Evolutionary conservation across 1,139 yeast genomes (phyloP).

Genomic region (Kodamaea fungicola): DNA sequence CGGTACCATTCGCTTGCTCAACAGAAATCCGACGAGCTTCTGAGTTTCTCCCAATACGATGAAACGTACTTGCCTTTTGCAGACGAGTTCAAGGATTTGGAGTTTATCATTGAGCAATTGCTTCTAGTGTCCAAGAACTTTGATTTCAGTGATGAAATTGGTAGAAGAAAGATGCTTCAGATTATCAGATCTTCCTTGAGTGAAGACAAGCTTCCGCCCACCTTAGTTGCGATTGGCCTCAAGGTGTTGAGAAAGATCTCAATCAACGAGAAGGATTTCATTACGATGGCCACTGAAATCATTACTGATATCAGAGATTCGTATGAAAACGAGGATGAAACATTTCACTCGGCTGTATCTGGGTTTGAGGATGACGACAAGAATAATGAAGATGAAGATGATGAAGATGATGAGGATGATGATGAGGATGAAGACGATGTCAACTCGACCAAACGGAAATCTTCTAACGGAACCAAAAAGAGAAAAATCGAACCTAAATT

Average conservation of each 20-base stretch:
- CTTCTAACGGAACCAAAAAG: conserved; percentile 16
- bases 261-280: conserved; percentile 78
- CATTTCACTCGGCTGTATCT: conserved; percentile 58
- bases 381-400: conserved; percentile 28
- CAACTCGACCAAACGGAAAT: conserved; percentile 11
- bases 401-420: conserved; percentile 19
- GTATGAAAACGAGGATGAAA: conserved; percentile 41
- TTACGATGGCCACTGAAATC: conserved; percentile 80
- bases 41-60: conserved; percentile 14
- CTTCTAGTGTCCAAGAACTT: conserved; percentile 63
- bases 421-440: conserved; percentile 12
- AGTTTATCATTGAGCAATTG: conserved; percentile 75
- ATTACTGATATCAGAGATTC: conserved; percentile 82
- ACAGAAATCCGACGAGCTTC: conserved; percentile 14
- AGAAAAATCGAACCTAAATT: conserved; percentile 36
- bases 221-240: conserved; percentile 54
- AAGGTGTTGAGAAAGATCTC: conserved; percentile 69
- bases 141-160: conserved; percentile 90
- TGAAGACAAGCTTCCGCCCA: conserved; percentile 51
- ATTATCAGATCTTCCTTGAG: conserved; percentile 62
- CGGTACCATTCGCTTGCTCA: conserved; percentile 13
- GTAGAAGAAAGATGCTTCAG: conserved; percentile 77
- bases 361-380: conserved; percentile 33
- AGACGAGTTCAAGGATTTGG: conserved; percentile 52
- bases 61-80: conserved; percentile 25